Conservation (phyloP, 2,329 filamentous ascomycete genomes). For the Aspergillus piperis region DNA sequence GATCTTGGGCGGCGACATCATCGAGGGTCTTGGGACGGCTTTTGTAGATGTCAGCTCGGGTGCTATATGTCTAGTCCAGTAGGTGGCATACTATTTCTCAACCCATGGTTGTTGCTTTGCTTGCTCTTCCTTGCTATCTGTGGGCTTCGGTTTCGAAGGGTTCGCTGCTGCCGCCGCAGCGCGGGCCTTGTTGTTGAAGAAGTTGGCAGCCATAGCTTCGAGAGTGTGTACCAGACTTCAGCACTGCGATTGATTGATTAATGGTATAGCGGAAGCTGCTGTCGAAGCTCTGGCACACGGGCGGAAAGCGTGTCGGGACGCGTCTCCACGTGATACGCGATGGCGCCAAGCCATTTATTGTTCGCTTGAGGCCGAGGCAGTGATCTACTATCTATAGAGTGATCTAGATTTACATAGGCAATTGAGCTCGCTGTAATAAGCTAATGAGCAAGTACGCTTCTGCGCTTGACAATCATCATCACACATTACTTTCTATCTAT, state of each 20-base stretch:
- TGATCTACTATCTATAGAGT: neutral
- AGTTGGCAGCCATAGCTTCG: slow-evolving; percentile 66
- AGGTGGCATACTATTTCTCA: slow-evolving; percentile 80
- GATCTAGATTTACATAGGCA: neutral
- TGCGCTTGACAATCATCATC: neutral
- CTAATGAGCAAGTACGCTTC: neutral
- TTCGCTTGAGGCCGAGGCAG: slow-evolving; percentile 4
- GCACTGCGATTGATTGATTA: neutral
- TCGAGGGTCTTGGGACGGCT: slow-evolving; percentile 91
- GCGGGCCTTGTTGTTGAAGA: slow-evolving; percentile 93
- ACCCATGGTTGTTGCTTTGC: slow-evolving; percentile 87
- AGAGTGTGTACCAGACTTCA: neutral
- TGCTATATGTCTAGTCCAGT: neutral
- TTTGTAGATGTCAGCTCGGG: neutral
- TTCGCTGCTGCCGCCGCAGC: slow-evolving; percentile 71
- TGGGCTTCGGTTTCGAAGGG: slow-evolving; percentile 65
- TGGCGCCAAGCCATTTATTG: slow-evolving; percentile 26
- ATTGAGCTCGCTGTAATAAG: too few relatives aligned
- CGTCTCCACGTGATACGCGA: slow-evolving; percentile 40
- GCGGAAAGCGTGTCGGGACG: slow-evolving; percentile 28
- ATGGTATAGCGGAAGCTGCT: neutral
- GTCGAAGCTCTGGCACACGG: slow-evolving; percentile 7
- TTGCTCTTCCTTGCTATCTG: slow-evolving; percentile 62
- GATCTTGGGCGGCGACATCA: slow-evolving; percentile 96
- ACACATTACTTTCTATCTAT: slow-evolving; percentile 24